Base-by-base conservation (phyloP, 495 filamentous ascomycete genomes). In the Aspergillus saccharolyticus region DNA sequence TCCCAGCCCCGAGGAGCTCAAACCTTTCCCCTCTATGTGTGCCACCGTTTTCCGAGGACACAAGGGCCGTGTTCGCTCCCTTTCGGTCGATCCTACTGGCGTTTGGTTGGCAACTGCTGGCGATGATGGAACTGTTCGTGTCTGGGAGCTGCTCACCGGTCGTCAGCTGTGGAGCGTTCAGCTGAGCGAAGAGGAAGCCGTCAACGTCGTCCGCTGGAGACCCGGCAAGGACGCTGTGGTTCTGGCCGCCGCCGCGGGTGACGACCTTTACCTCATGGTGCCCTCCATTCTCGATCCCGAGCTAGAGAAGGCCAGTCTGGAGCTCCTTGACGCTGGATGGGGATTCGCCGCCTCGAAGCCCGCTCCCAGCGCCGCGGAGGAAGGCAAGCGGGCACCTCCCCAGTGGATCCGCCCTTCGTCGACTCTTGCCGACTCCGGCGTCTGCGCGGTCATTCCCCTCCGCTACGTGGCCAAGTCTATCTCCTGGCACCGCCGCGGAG, bases 401-500 rank as follows among this genome's bases (percentile, higher is more conserved):
- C 86, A 84, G 61, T 98, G 94, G 94, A 80, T 85, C 10, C 87
- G 93, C 7, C 91, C 94, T 4, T 82, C 83, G 20, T 64, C 83
- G n/a, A 75, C 78, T 16, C 83, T 96, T 9, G 82, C 89, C 65
- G 87, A 89, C 19, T 80, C 85, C 43, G 90, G 91, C 47, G 85
- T 96, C 10, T 78, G 89, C 57, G 83, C 89, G 48, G 85, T 87
- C 57, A 82, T 87, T 55, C 89, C 88, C 25, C 85, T 96, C n/a
- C 82, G 88, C 52, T 86, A 88, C 46, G 81, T 87, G 6, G 80
- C 94, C 62, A 97, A 96, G 75, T 86, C 89, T n/a, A 86, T 98
- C 63, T 85, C 84, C 63, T 97, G 91, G 91, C 94, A 98, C 74
- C 85, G 94, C 56, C 84, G 89, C 59, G 94, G 94, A 62, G 91